Conservation (phyloP, 805 yeast species). For the Wickerhamiella siamensis region DNA sequence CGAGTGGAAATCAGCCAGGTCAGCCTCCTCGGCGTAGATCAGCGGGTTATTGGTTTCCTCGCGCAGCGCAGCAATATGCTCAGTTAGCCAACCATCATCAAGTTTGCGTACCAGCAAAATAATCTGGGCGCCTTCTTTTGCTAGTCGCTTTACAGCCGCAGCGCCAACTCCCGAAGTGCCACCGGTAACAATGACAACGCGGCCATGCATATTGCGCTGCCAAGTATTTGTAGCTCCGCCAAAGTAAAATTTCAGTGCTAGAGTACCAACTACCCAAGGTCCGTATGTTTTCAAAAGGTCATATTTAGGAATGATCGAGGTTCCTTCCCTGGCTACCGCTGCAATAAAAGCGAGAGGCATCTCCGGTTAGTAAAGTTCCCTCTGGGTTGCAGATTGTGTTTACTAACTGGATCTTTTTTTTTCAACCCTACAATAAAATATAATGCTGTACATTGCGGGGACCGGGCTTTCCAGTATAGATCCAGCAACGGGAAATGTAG, state of each 20-base stretch:
- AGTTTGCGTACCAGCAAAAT: constrained; percentile 52
- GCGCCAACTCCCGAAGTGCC: constrained; percentile 91
- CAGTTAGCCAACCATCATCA: constrained; percentile 62
- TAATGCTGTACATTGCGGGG: constrained; percentile 1
- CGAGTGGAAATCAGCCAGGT: constrained; percentile 55
- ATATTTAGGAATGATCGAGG: constrained; percentile 66
- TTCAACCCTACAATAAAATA: neutral
- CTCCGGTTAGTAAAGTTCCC: neutral
- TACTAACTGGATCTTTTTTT: neutral
- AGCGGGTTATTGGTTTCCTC: constrained; percentile 52
- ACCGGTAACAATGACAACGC: constrained; percentile 51
- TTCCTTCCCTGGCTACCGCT: constrained; percentile 56
- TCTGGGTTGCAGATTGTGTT: neutral
- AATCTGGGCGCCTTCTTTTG: constrained; percentile 72
- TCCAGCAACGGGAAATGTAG: constrained; percentile 23
- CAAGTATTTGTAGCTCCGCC: constrained; percentile 74
- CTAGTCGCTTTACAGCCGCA: constrained; percentile 56
- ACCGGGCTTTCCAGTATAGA: constrained; percentile 7
- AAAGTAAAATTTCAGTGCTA: constrained; percentile 51
- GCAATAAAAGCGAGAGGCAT: constrained; percentile 84
- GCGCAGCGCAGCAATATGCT: constrained; percentile 66
- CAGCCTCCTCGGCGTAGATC: constrained; percentile 85
- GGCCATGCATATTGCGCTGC: constrained; percentile 87
- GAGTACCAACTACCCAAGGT: constrained; percentile 38
- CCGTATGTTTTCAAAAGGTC: constrained; percentile 30